A percentile compares a stretch with the other conserved stretches of the same genome.
phyloP scores from a whole-genome alignment of 2,329 filamentous ascomycete species.

The Penicillium sp. region DNA sequence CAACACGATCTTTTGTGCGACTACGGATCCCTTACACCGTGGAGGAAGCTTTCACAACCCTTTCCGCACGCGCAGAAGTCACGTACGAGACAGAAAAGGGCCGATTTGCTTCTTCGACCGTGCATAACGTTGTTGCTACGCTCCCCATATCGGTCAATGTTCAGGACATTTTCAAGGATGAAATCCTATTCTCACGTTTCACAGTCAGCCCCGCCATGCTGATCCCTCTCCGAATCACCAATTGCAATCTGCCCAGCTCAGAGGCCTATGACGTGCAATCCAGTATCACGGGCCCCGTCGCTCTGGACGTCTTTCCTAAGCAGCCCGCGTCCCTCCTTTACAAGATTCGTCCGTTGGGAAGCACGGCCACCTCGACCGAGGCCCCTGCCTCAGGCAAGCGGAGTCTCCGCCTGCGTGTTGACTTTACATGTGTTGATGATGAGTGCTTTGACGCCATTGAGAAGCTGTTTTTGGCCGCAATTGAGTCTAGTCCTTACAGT shows the following conservation, averaged over 20 bases:
- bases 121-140: constrained; percentile 67
- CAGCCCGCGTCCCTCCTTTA: constrained; percentile 82
- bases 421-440: constrained; percentile 75
- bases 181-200: constrained; percentile 81
- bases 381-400: constrained; percentile 16
- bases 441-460: constrained; percentile 60
- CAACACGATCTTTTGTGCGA: constrained; percentile 31
- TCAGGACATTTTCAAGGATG: constrained; percentile 89
- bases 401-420: constrained; percentile 61
- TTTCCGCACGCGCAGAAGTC: constrained; percentile 75
- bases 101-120: constrained; percentile 63
- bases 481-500: constrained; percentile 50
- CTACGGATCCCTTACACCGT: constrained; percentile 77
- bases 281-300: constrained; percentile 44
- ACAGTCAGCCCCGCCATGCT: constrained; percentile 79
- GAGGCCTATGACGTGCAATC: constrained; percentile 61
- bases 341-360: constrained; percentile 58
- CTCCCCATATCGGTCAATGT: constrained; percentile 93
- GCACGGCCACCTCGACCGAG: constrained; percentile 20
- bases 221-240: constrained; percentile 72
- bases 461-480: constrained; percentile 46
- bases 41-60: constrained; percentile 71
- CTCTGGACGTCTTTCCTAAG: constrained; percentile 70
- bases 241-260: constrained; percentile 69
- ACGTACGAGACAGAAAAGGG: constrained; percentile 69